These are phyloP conservation scores for Climacium dendroides DNA, from an alignment of 225 moss, liverwort and hornwort species.

Conservation along the genomic window DNA sequence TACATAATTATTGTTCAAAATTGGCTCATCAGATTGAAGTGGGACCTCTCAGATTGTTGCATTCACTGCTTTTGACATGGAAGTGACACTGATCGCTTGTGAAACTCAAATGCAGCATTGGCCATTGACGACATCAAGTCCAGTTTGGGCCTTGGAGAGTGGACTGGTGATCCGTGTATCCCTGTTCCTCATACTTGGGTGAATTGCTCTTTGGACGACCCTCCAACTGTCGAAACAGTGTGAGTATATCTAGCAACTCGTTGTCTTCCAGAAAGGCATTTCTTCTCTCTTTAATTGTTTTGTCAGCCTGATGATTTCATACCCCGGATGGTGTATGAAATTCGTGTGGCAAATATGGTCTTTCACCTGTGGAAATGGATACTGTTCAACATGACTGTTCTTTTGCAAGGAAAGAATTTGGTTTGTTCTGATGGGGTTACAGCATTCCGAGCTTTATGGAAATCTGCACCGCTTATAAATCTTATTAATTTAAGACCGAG, in stretches of 20 bases:
- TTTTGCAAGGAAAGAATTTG: neutral
- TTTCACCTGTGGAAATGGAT: neutral
- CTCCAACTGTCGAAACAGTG: neutral
- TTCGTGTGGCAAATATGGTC: neutral
- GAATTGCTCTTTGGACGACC: neutral
- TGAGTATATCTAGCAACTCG: neutral
- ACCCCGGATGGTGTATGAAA: too few species aligned
- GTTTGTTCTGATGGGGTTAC: neutral
- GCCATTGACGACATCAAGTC: neutral
- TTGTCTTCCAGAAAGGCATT: neutral
- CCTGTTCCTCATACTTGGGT: constrained; percentile 13
- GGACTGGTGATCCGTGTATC: constrained; percentile 6
- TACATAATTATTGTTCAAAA: too few species aligned
- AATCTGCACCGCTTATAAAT: neutral
- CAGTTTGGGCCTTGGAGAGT: neutral
- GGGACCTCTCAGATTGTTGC: neutral
- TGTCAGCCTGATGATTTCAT: neutral
- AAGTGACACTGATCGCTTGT: neutral
- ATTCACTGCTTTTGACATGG: neutral
- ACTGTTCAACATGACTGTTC: neutral
- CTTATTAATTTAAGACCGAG: neutral
- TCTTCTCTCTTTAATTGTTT: neutral
- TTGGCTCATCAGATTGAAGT: neutral
- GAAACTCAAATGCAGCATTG: neutral
- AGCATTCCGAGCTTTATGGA: neutral